Percentiles rank a stretch among this genome's conserved stretches.
These are phyloP conservation scores for Xylariaceae sp. DNA, from an alignment of 2,329 filamentous ascomycete genomes.

Conservation along the genomic window DNA sequence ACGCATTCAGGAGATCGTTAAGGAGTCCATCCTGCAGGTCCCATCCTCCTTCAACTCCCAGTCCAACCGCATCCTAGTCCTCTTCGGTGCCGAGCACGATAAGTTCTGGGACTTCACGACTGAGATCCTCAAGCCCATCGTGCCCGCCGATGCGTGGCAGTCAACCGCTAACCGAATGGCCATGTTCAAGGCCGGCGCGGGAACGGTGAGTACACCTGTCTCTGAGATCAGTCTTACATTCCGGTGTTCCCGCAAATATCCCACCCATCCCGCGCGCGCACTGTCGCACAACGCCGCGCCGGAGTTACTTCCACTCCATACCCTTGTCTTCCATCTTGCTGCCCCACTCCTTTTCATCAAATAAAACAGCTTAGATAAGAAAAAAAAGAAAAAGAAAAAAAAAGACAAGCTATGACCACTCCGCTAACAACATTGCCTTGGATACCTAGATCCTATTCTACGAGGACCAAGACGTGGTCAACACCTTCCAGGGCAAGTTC, in stretches of 20 bases:
- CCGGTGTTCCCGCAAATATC: not conserved
- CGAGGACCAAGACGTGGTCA: slow-evolving; percentile 71
- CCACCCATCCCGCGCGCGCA: not conserved
- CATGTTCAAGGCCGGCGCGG: slow-evolving; percentile 72
- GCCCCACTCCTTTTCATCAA: too few species aligned
- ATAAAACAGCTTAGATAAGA: too few species aligned
- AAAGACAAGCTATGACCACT: too few species aligned
- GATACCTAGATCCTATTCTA: slow-evolving; percentile 73
- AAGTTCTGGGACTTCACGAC: slow-evolving; percentile 80
- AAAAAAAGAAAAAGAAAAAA: too few species aligned
- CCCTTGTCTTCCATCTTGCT: not conserved
- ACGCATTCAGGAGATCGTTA: slow-evolving; percentile 67
- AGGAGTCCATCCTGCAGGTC: slow-evolving; percentile 65
- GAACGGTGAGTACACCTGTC: slow-evolving; percentile 62
- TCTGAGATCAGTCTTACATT: not conserved
- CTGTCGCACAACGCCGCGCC: not conserved
- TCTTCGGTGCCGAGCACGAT: slow-evolving; percentile 82
- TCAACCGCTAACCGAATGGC: slow-evolving; percentile 45
- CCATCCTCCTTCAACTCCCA: slow-evolving; percentile 91
- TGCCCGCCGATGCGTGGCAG: slow-evolving; percentile 66
- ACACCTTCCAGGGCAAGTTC: slow-evolving; percentile 69
- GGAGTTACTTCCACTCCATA: not conserved
- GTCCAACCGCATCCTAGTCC: slow-evolving; percentile 74
- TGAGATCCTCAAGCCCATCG: slow-evolving; percentile 67
- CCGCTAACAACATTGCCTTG: not conserved